These are phyloP conservation scores for Kwoniella botswanensis DNA, from an alignment of 768 basidiomycete species.

Conservation along the genomic window DNA sequence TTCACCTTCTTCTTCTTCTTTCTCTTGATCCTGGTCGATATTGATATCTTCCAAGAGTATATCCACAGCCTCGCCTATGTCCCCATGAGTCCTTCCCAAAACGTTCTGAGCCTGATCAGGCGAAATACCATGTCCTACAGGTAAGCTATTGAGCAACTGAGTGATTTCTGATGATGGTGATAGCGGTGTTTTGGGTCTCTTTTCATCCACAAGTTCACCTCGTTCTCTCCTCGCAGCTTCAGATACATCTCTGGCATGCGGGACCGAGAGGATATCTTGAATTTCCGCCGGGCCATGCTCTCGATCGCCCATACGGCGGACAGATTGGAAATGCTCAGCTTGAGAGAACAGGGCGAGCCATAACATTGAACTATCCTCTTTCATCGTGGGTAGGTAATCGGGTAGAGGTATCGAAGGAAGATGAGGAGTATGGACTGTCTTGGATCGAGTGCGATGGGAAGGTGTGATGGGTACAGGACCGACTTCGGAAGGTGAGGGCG, in stretches of 20 bases:
- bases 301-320: conserved; percentile 44
- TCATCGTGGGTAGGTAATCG: conserved; percentile 36
- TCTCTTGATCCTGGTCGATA: neutral
- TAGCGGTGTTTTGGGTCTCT: conserved; percentile 4
- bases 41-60: conserved; percentile 41
- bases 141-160: conserved; percentile 34
- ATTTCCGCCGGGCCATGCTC: conserved; percentile 47
- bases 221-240: conserved; percentile 34
- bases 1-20: conserved; percentile 5
- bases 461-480: conserved; percentile 11
- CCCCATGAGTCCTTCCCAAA: conserved; percentile 34
- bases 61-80: conserved; percentile 45
- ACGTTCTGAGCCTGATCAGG: conserved; percentile 22
- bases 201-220: conserved; percentile 28
- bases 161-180: neutral
- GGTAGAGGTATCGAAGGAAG: conserved; percentile 19
- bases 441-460: conserved; percentile 11
- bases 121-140: conserved; percentile 33
- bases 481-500: conserved; percentile 32
- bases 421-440: conserved; percentile 11
- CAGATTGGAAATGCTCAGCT: conserved; percentile 47
- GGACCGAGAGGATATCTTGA: conserved; percentile 43
- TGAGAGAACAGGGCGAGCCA: conserved; percentile 52
- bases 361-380: conserved; percentile 44
- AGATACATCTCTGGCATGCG: conserved; percentile 41